Conservation (phyloP, 257 asterid species). For the Verbena officinalis region DNA sequence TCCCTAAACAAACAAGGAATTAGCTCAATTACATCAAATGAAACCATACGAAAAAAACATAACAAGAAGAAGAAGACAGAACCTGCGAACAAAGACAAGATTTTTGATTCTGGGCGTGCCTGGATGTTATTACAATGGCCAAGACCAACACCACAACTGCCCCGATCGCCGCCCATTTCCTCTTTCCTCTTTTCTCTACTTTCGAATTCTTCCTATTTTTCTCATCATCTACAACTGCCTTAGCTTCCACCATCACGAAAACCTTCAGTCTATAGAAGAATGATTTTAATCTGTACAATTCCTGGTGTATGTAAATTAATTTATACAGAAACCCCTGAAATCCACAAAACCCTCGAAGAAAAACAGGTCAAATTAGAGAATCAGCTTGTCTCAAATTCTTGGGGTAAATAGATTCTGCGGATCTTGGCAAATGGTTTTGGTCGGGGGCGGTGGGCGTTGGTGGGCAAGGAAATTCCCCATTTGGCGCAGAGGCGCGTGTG, state of each 20-base stretch:
- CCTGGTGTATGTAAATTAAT: slow-evolving; percentile 3
- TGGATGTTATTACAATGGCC: slow-evolving; percentile 51
- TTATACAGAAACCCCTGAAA: slow-evolving; percentile 9
- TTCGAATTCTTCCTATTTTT: slow-evolving; percentile 33
- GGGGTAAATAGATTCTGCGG: slow-evolving; percentile 13
- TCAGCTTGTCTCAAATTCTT: slow-evolving; percentile 12
- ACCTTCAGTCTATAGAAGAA: slow-evolving; percentile 1
- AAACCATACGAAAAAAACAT: background rate
- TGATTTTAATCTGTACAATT: slow-evolving; percentile 8
- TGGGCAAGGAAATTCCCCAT: slow-evolving; percentile 9
- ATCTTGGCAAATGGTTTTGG: slow-evolving; percentile 27
- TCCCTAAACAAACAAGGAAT: too few species aligned
- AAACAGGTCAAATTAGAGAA: background rate
- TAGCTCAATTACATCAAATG: too few species aligned
- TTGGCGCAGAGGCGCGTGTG: slow-evolving; percentile 35
- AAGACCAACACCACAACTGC: slow-evolving; percentile 53
- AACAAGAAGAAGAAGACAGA: background rate
- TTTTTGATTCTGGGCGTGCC: slow-evolving; percentile 46
- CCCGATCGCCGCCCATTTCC: slow-evolving; percentile 53
- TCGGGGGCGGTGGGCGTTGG: slow-evolving; percentile 27
- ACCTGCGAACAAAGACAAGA: slow-evolving; percentile 85
- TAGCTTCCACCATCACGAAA: slow-evolving; percentile 71
- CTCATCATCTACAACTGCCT: slow-evolving; percentile 37
- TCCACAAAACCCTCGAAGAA: slow-evolving; percentile 32
- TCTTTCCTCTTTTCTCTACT: slow-evolving; percentile 38